Evolutionary conservation across 2,329 filamentous ascomycete species (phyloP), one percentile per base, ranked within the genome.

Genomic region (Myriosclerotinia duriaeana): DNA sequence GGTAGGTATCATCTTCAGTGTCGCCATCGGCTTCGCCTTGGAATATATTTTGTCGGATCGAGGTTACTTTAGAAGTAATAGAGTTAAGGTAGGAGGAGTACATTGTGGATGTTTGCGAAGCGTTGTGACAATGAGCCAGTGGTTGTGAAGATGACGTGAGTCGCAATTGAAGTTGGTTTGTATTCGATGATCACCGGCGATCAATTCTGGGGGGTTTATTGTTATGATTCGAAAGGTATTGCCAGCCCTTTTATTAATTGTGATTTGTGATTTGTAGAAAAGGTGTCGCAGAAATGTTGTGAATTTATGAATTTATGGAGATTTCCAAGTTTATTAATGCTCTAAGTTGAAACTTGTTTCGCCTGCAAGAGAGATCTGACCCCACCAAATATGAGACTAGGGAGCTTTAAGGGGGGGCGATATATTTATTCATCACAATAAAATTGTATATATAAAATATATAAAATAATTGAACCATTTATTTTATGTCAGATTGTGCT

Each of bases 1-100:
- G 90, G 81, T 98, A 93, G 3, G 93, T 96, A 80, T 96, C 92
- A 80, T 98, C 93, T 79, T 96, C 85, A 69, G 87, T 89, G 76
- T 90, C 88, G 78, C 89, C 88, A 78, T 89, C 88, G 72, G 83
- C 81, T 71, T 90, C 87, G 76, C 82, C 81, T 65, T 91, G 86
- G 70, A 93, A 87, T 69, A 92, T 87, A 69, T 89, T 89, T 74
- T 86, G 85, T 64, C 88, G 83, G 72, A 86, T 84, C 9, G 75
- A 77, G 71, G 84, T 86, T 76, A 89, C 86, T 74, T 87, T 85
- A 56, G 86, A 87, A 66, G 87, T 85, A 52, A 87, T 87, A 69
- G 84, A 87, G 71, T 84, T 86, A 75, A 89, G 80, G 75, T 89
- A 84, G 76, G 89, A 91, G 74, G 88, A 90, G 84, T 93, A 96